These are phyloP conservation scores for Myriosclerotinia duriaeana DNA, from an alignment of 2,329 filamentous ascomycete genomes.

Conservation along the genomic window DNA sequence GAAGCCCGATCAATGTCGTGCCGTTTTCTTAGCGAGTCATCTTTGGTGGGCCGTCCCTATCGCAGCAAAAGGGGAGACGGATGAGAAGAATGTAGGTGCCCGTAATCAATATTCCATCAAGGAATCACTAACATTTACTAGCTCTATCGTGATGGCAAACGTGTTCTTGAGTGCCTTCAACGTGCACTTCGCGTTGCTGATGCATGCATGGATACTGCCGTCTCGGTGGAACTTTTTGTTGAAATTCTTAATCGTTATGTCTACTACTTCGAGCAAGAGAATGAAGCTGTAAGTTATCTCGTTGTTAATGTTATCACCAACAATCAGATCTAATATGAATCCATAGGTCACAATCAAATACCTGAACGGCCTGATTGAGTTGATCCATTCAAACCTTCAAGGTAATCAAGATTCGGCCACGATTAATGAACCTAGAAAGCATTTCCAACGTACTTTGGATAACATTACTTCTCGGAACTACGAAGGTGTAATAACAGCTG, in stretches of 20 bases:
- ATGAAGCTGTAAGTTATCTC: conserved; percentile 72
- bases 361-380: conserved; percentile 93
- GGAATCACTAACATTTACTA: conserved; percentile 43
- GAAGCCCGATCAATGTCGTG: conserved; percentile 96
- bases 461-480: conserved; percentile 91
- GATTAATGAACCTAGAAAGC: conserved; percentile 85
- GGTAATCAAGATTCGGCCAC: conserved; percentile 78
- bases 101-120: conserved; percentile 13
- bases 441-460: conserved; percentile 92
- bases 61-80: conserved; percentile 74
- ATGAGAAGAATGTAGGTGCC: conserved; percentile 71
- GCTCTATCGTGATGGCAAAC: conserved; percentile 96
- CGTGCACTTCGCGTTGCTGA: conserved; percentile 93
- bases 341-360: conserved; percentile 85
- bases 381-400: conserved; percentile 93
- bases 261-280: conserved; percentile 99
- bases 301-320: conserved; percentile 21
- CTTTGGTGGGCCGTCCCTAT: conserved; percentile 97
- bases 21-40: conserved; percentile 94
- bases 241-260: conserved; percentile 98
- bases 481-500: conserved; percentile 70
- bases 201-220: conserved; percentile 97
- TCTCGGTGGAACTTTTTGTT: conserved; percentile 96
- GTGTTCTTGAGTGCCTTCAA: conserved; percentile 93
- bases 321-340: background rate